A percentile compares a stretch with the other conserved stretches of the same genome.
Conservation (phyloP, 306 rosid species). For the Acmispon strigosus region DNA sequence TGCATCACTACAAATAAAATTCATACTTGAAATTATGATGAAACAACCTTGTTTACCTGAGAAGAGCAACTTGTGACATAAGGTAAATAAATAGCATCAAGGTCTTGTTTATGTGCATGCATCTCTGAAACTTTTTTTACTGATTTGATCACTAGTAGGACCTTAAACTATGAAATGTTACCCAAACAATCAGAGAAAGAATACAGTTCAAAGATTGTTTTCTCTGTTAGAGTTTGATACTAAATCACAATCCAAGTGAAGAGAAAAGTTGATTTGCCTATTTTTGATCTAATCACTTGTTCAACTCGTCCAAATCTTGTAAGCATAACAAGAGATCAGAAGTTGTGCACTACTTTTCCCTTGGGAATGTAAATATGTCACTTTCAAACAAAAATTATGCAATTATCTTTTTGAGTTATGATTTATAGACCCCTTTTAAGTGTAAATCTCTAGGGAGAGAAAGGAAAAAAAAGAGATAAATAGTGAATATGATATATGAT, state of each 20-base stretch:
- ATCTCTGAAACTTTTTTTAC: slow-evolving; percentile 15
- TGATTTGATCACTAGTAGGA: slow-evolving; percentile 32
- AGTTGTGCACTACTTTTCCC: background rate
- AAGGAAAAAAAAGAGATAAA: too few relatives aligned
- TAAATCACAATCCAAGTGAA: slow-evolving; percentile 25
- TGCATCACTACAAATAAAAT: background rate
- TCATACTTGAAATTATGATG: background rate
- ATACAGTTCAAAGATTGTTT: slow-evolving; percentile 26
- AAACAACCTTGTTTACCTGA: background rate
- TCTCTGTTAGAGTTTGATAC: slow-evolving; percentile 24
- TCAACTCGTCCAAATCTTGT: slow-evolving; percentile 3
- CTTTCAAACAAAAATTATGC: background rate
- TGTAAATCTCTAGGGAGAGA: too few relatives aligned
- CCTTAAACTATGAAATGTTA: slow-evolving; percentile 30
- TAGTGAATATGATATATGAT: too few relatives aligned
- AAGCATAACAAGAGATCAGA: slow-evolving; percentile 12
- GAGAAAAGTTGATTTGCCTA: slow-evolving; percentile 11
- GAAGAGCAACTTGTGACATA: slow-evolving; percentile 4
- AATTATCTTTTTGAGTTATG: too few relatives aligned
- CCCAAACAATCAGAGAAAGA: slow-evolving; percentile 13
- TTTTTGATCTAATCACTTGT: background rate
- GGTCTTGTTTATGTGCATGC: slow-evolving; percentile 26
- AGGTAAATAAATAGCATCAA: background rate
- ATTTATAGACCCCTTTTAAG: too few relatives aligned
- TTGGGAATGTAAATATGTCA: too few relatives aligned